phyloP scores from a whole-genome alignment of 306 rosid genomes.

The Carpinus fangiana region DNA sequence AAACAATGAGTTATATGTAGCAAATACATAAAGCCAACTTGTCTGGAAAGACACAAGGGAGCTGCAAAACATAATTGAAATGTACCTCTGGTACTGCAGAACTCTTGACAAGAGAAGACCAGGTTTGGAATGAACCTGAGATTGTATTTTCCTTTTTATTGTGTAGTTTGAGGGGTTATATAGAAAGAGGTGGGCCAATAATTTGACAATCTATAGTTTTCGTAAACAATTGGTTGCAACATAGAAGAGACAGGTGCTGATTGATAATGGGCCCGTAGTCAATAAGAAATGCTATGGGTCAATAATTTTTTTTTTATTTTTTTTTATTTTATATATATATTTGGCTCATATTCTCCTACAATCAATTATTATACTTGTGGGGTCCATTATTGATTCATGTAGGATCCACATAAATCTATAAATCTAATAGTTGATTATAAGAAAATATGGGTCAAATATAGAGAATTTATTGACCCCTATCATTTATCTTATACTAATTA shows the following conservation, averaged over 20 bases:
- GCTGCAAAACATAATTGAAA: background rate
- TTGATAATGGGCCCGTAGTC: background rate
- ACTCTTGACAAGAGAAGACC: background rate
- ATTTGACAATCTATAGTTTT: conserved; percentile 7
- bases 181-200: conserved; percentile 25
- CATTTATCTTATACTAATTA: too few species aligned
- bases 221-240: conserved; percentile 12
- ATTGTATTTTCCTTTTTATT: background rate
- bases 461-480: too few species aligned
- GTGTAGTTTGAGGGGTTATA: conserved; percentile 31
- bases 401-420: too few species aligned
- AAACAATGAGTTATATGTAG: background rate
- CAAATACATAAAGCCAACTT: background rate
- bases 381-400: too few species aligned
- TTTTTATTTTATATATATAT: too few species aligned
- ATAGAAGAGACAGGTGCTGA: conserved; percentile 22
- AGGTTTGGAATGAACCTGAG: conserved; percentile 7
- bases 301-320: too few species aligned
- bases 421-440: too few species aligned
- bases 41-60: background rate
- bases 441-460: too few species aligned
- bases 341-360: too few species aligned
- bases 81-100: conserved; percentile 13
- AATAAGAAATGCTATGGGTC: too few species aligned
- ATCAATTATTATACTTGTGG: too few species aligned